Evolutionary conservation across 345 rosid genomes (phyloP).

Genomic region (Gossypium raimondii): DNA sequence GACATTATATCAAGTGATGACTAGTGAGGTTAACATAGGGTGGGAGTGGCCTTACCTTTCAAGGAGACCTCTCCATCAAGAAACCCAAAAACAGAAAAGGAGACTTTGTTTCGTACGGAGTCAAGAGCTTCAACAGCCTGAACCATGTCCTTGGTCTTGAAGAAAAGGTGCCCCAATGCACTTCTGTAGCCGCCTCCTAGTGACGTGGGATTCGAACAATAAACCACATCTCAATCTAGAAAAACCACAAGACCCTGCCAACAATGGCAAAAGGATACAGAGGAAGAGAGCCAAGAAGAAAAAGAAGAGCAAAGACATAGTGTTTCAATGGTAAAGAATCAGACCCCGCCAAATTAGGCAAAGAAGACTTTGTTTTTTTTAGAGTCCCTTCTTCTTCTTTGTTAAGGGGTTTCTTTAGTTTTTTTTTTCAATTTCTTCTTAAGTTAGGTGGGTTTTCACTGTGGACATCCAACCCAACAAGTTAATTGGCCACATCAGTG

Average conservation of each 20-base stretch:
- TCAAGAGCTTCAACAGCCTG: slow-evolving; percentile 83
- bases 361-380: too few species aligned
- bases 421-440: too few species aligned
- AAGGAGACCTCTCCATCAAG: slow-evolving; percentile 84
- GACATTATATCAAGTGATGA: background rate
- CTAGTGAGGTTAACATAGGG: slow-evolving; percentile 6
- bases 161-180: slow-evolving; percentile 66
- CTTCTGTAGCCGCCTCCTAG: slow-evolving; percentile 95
- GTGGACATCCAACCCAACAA: too few species aligned
- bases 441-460: too few species aligned
- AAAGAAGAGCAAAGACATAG: too few species aligned
- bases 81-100: slow-evolving; percentile 58
- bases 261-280: too few species aligned
- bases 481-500: too few species aligned
- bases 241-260: background rate
- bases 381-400: too few species aligned
- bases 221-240: slow-evolving; percentile 83
- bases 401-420: too few species aligned
- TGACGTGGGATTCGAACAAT: slow-evolving; percentile 79
- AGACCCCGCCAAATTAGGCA: too few species aligned
- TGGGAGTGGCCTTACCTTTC: slow-evolving; percentile 60
- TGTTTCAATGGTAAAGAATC: too few species aligned
- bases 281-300: too few species aligned
- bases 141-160: slow-evolving; percentile 77
- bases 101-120: slow-evolving; percentile 57